Base-by-base conservation (phyloP, 257 asterid genomes). In the Solanum gandarillasii region DNA sequence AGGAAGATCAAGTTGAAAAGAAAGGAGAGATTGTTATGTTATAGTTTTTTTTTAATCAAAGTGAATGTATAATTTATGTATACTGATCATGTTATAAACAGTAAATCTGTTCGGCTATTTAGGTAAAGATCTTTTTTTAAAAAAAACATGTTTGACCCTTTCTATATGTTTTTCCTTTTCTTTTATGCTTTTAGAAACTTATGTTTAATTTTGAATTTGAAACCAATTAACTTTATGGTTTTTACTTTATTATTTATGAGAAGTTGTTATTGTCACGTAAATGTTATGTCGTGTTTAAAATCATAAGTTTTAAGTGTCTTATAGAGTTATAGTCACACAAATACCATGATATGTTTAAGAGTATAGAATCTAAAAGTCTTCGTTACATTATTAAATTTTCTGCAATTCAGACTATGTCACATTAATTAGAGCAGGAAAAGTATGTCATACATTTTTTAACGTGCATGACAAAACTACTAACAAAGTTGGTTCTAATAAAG, bases 1-100 rank as follows among this genome's bases (percentile, higher is more conserved):
- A 90, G 79, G 91, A 88, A 27, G 87, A 87, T 34, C 88, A 31
- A 18, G 83, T 21, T 3, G 90, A 55, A 12, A 88, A 88, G 16
- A 90, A 78, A 48, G 88, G 55, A 12, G 83, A 52, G 2, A 27
- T 27, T 85, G 41, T 85, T 32, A 85, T 27, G 43, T 21, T 21
- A 21, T 74, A 74, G 52, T 72, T 72, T 72, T 13, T 13, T 13
- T 27, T 23, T 9, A 21, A 68, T 12, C 5, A 3, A 68, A 12
- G 23, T 68, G 75, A 67, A 0, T 13, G 38, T 70, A 29, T 29
- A 13, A 6, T 70, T 13, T 29, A 68, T 27, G 10, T 27, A 68
- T 27, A 13, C 21, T 1, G 11, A 29, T 31, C 18, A 29, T 1
- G 23, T 68, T 41, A 41, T 41, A 29, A 68, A 29, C 6, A 13